Evolutionary conservation across 2,329 filamentous ascomycete genomes (phyloP), one percentile per base, ranked within the genome.

Genomic region (Aspergillus sp.): DNA sequence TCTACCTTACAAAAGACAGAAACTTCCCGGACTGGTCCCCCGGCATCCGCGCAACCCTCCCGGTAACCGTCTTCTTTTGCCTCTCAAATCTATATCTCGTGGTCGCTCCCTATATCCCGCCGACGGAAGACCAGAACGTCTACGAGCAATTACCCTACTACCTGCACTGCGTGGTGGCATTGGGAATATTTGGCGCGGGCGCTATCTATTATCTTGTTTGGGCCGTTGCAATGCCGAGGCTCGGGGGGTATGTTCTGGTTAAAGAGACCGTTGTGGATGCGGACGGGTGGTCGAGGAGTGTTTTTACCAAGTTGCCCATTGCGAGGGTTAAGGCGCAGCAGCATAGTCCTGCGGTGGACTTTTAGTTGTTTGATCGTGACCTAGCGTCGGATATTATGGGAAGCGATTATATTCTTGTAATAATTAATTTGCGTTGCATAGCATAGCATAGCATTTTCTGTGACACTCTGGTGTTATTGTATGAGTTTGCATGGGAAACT

Each of bases 211-310:
- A 80, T 73, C 48, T 82, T 5, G 60, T 81, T 6, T 83, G 81
- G 81, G 79, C 80, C 1, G 68, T 80, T 8, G 49, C 82, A 6
- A 58, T 82, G 58, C 81, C 81, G 1, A 73, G 75, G 51, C 49
- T 72, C 24, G 73, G 73, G 13, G 62, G 66, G 15, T 78, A 89
- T 65, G 77, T 83, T 64, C 76, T 89, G 9, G 77, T 84, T 2
- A 79, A 82, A 56, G 81, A 86, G 70, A 78, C 75, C 0, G 69
- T 79, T 2, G 70, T 87, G 7, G 82, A 85, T 59, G 78, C 83
- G 42, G 86, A 88, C 68, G 85, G 86, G 2, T 88, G 86, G 86
- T 84, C 85, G 63, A 76, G 82, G 33, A 83, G 75, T 54, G 77
- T 82, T 2, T 86, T 87, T 65, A 71, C 77, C 2, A 77, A 69